Evolutionary conservation across 1,284 basidiomycete species (phyloP).

Genomic region (Moesziomyces sp.): DNA sequence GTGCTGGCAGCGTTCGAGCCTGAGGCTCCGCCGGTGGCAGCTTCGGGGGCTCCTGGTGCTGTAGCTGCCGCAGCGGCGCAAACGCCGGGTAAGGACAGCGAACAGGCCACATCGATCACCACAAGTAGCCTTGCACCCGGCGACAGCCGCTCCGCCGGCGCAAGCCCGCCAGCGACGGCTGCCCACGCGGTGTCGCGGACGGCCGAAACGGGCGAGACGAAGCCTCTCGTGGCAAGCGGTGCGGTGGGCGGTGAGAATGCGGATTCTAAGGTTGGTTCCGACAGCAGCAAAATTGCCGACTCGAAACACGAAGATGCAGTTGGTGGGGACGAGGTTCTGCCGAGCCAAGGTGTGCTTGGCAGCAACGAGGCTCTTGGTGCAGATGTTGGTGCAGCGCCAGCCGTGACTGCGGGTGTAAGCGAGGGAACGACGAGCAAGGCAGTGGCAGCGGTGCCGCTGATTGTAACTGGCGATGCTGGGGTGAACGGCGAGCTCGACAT

Average conservation of each 20-base stretch:
- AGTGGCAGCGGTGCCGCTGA: slow-evolving; percentile 16
- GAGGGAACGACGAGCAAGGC: slow-evolving; percentile 2
- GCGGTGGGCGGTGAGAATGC: neutral
- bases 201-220: too few relatives aligned
- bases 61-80: slow-evolving; percentile 10
- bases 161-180: slow-evolving; percentile 13
- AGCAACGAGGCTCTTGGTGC: neutral
- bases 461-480: slow-evolving; percentile 16
- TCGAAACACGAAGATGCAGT: neutral
- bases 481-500: slow-evolving; percentile 24
- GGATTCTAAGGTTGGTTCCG: neutral
- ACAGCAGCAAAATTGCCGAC: neutral
- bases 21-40: slow-evolving; percentile 7
- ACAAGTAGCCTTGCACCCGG: slow-evolving; percentile 44
- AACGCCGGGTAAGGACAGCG: slow-evolving; percentile 42
- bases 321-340: neutral
- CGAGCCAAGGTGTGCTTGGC: neutral
- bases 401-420: neutral
- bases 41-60: neutral
- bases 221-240: too few relatives aligned
- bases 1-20: slow-evolving; percentile 49
- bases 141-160: slow-evolving; percentile 40
- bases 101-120: slow-evolving; percentile 38
- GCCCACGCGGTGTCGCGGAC: neutral
- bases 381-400: neutral